Evolutionary conservation across 1,284 basidiomycete genomes (phyloP), one percentile per base, ranked within the genome.

Genomic region (Cutaneotrichosporon cyanovorans): DNA sequence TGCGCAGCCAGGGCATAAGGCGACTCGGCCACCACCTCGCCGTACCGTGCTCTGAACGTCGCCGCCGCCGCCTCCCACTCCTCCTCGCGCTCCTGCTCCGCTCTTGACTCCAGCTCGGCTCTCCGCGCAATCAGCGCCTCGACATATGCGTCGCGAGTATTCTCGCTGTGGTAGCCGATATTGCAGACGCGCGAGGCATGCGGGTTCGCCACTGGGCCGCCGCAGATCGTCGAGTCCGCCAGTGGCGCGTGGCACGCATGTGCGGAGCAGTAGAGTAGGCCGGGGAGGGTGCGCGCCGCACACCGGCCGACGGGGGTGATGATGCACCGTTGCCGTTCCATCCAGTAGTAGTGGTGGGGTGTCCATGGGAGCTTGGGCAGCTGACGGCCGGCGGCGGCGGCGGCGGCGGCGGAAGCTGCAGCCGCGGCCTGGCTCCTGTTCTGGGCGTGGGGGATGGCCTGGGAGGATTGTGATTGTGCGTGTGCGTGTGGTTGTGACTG

Each of bases 161-260:
- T 55, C 40, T 58, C 53, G 32, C 23, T 21, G 44, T 58, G 56
- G 40, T 40, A 59, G 8, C 59, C 57, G 7, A 30, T 37, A 20
- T 28, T 16, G 36, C 59, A 61, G 46, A 46, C 48, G 11, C 51
- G 39, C 8, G 33, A 36, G 10, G 41, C 18, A 4, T 31, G 25
- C 4, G 55, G 55, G 42, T 51, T 38, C 14, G 11, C 16, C 28
- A 45, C 48, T 4, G 31, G 35, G 30, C 55, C 55, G 10, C 43
- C 20, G 43, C 57, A 57, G 32, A 53, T 25, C 21, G 47, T 52
- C 15, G 54, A 42, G 38, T 59, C 57, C 21, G 52, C 57, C 18
- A 53, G 50, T 19, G 50, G 30, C 5, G 53, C 55, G 16, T 42
- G 47, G 45, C 55, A 59, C 7, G 40, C 35, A 41, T 51, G 40